A percentile compares a stretch with the other conserved stretches of the same genome.
phyloP scores from a whole-genome alignment of 768 basidiomycete genomes.

The Clathrus columnatus region DNA sequence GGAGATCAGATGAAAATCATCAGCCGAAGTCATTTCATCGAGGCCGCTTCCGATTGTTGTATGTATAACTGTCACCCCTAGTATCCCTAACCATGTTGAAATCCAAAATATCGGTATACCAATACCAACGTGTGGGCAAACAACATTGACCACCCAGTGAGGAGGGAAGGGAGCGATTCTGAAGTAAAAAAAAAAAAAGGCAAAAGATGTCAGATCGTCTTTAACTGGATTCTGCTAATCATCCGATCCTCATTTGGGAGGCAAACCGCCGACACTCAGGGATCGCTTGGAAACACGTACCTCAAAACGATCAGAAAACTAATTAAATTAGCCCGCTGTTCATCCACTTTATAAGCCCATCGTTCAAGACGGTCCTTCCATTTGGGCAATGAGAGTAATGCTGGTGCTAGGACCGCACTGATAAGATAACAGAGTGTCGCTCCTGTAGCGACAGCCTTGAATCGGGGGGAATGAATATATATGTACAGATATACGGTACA shows the following conservation, averaged over 20 bases:
- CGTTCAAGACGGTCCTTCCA: constrained; percentile 77
- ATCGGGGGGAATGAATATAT: too few species aligned
- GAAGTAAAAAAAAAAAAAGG: background rate
- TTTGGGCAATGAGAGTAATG: constrained; percentile 76
- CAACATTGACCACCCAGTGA: constrained; percentile 92
- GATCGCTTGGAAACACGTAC: constrained; percentile 15
- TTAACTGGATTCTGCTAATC: too few species aligned
- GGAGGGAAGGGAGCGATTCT: constrained; percentile 92
- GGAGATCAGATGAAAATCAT: constrained; percentile 90
- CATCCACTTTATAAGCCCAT: constrained; percentile 71
- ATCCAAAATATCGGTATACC: constrained; percentile 79
- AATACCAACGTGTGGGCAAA: constrained; percentile 90
- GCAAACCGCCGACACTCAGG: background rate
- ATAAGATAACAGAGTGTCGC: constrained; percentile 90
- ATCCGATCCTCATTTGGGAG: too few species aligned
- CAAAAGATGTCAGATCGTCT: background rate
- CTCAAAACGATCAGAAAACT: constrained; percentile 86
- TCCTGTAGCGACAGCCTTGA: constrained; percentile 75
- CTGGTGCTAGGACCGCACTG: constrained; percentile 86
- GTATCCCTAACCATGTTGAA: constrained; percentile 82
- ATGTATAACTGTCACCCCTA: constrained; percentile 89
- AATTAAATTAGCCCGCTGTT: constrained; percentile 76
- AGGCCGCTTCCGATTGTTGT: constrained; percentile 90
- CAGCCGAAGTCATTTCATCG: constrained; percentile 90
- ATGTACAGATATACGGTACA: background rate